Base-by-base conservation (phyloP, 805 yeast genomes). In the Zygotorulaspora sp. region DNA sequence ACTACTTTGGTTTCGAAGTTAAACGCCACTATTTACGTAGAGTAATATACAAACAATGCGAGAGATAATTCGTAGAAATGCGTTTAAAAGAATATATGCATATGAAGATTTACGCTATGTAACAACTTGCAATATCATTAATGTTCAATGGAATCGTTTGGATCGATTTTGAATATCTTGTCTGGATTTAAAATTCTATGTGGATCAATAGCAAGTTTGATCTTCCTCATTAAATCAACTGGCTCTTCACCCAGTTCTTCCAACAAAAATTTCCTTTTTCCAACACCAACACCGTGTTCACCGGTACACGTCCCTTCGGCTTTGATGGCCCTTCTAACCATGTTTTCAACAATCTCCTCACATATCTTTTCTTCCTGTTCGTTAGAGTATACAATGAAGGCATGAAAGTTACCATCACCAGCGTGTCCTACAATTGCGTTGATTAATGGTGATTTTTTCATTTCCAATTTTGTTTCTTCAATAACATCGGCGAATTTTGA, bases 291-390 rank as follows among this genome's bases (percentile, higher is more conserved):
- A 10, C 95, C 95, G 55, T 85, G 95, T 53, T 85, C 95, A 23
- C 95, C 95, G 4, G 88, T 81, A 48, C 87, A 79, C 1, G 95
- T 85, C 1, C 95, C 94, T 36, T 84, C 94, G 25, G 78, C 72
- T 1, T 65, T 71, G 12, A 85, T 62, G 0, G 90, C 94, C 27
- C 79, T 57, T 30, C 69, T 53, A 32, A 82, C 83, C 82, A 85
- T 78, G 35, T 74, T 66, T 18, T 71, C 69, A 10, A 81, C 79
- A 9, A 81, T 51, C 9, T 55, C 51, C 41, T 73, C 71, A 2
- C 77, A 80, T 15, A 57, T 58, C 1, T 63, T 60, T 13, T 65
- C 50, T 46, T 77, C 73, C 14, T 72, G 71, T 0, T 76, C 75
- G 35, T 70, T 71, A 31, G 68, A 70, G 58, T 78, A 81, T 5